Conservation (phyloP, 1,284 basidiomycete species). For the Papiliotrema fonsecae region DNA sequence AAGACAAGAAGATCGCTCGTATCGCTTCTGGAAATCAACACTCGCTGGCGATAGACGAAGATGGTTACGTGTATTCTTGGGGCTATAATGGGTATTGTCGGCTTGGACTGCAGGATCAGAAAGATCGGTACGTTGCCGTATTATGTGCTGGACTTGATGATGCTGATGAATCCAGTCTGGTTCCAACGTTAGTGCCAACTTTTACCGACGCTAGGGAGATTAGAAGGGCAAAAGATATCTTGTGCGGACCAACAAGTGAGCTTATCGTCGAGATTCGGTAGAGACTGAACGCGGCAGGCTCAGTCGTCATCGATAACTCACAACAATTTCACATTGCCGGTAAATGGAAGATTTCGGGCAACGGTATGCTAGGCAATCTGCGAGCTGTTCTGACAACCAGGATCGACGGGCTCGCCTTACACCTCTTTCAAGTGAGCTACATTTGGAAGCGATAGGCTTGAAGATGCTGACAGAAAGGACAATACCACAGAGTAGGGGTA, state of each 20-base stretch:
- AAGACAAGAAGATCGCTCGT: slow-evolving; percentile 62
- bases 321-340: slow-evolving; percentile 58
- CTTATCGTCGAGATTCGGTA: slow-evolving; percentile 18
- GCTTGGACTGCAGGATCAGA: slow-evolving; percentile 65
- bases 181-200: slow-evolving; percentile 72
- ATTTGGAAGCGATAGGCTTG: not conserved
- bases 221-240: slow-evolving; percentile 62
- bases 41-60: slow-evolving; percentile 70
- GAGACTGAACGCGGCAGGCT: slow-evolving; percentile 44
- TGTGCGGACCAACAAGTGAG: slow-evolving; percentile 68
- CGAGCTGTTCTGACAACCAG: slow-evolving; percentile 40
- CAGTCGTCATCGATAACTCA: slow-evolving; percentile 76
- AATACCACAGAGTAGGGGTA: not conserved
- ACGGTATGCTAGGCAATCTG: slow-evolving; percentile 54
- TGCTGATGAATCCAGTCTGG: slow-evolving; percentile 47
- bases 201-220: slow-evolving; percentile 66
- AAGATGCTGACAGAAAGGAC: not conserved
- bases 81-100: slow-evolving; percentile 48
- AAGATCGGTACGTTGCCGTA: slow-evolving; percentile 54
- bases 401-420: slow-evolving; percentile 73
- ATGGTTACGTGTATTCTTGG: slow-evolving; percentile 80
- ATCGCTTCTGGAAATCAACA: slow-evolving; percentile 85
- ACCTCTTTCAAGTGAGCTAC: slow-evolving; percentile 57
- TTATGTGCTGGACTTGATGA: not conserved
- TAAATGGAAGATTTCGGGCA: slow-evolving; percentile 88